Evolutionary conservation across 75 land plant genomes (phyloP).

Genomic region (Ceratopteris richardii): DNA sequence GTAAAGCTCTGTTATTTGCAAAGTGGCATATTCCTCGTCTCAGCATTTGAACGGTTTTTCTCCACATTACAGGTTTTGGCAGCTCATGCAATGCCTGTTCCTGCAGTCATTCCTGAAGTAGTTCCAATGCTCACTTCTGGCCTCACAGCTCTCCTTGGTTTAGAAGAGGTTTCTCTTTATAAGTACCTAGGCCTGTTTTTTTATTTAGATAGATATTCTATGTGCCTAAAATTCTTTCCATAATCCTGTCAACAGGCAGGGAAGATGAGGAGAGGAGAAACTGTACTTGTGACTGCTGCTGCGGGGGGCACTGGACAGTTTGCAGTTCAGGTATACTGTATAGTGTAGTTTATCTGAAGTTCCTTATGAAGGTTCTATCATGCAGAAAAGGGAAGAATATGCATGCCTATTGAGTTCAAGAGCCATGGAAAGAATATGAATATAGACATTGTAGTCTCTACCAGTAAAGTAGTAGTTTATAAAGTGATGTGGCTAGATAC

Average conservation of each 20-base stretch:
- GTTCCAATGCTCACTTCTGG: slow-evolving; percentile 98
- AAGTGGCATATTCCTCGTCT: too few species aligned
- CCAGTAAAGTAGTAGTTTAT: too few species aligned
- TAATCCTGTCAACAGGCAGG: slow-evolving; percentile 46
- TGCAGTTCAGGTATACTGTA: slow-evolving; percentile 55
- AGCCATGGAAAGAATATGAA: too few species aligned
- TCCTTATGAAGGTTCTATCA: too few species aligned
- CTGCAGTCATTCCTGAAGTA: slow-evolving; percentile 82
- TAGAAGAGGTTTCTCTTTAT: slow-evolving; percentile 65
- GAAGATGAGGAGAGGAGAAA: slow-evolving; percentile 70
- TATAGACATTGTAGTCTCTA: too few species aligned
- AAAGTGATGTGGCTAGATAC: too few species aligned
- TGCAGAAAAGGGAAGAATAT: too few species aligned
- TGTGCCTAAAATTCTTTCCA: background rate
- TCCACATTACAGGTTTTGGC: slow-evolving; percentile 69
- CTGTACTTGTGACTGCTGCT: slow-evolving; percentile 90
- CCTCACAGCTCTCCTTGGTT: slow-evolving; percentile 87
- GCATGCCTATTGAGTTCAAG: too few species aligned
- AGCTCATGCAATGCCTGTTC: slow-evolving; percentile 65
- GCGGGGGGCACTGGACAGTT: slow-evolving; percentile 98
- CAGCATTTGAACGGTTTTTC: too few species aligned
- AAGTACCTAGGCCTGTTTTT: too few species aligned
- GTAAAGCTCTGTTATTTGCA: slow-evolving; percentile 21
- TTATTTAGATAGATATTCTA: too few species aligned
- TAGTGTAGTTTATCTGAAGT: too few species aligned